Base-by-base conservation (phyloP, 768 basidiomycete species). In the Rossbeevera mucosa region DNA sequence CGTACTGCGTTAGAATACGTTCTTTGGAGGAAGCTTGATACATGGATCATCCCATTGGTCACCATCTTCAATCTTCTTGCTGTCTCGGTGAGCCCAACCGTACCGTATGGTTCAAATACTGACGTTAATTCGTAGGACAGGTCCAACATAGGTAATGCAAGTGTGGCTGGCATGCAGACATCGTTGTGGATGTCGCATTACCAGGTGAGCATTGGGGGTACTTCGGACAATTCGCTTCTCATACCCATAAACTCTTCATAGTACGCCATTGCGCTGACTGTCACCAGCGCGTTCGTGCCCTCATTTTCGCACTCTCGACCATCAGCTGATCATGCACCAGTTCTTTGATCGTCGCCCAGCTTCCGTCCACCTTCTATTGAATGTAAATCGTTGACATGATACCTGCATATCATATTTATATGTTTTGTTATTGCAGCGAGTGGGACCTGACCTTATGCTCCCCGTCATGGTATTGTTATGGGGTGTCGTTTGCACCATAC, bases 401-500 rank as follows among this genome's bases (percentile, higher is more conserved):
- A 26, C 26, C 26, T 26, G 26, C 26, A 26, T 26, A 11, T 28
- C 26, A 26, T 26, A 11, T 28, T 4, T 11, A 28, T 28, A 36
- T 36, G n/a, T 36, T 36, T n/a, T 5, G 8, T n/a, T 3, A 36
- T n/a, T 36, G 36, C 60, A 76, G 67, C 52, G 54, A 47, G 57
- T 75, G 38, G 79, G 83, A 5, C 81, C 85, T 4, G 74, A 83
- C 7, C 74, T 80, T 53, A 68, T 79, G 44, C 74, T 85, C 60
- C 86, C 87, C 0, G 64, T 78, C 0, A 81, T 87, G 76, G 68
- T 84, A 31, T 73, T 77, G 0, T 60, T 81, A 2, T 88, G 86
- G 86, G 86, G 86, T 6, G 44, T 85, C 13, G 76, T 82, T 13
- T 76, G 78, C 6, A 74, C 81, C 4, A 69, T 80, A 30, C 86